Percentiles rank a stretch among this genome's conserved stretches.
phyloP scores from a whole-genome alignment of 2,329 filamentous ascomycete species.

The Nannizziopsis arthrosporioides region DNA sequence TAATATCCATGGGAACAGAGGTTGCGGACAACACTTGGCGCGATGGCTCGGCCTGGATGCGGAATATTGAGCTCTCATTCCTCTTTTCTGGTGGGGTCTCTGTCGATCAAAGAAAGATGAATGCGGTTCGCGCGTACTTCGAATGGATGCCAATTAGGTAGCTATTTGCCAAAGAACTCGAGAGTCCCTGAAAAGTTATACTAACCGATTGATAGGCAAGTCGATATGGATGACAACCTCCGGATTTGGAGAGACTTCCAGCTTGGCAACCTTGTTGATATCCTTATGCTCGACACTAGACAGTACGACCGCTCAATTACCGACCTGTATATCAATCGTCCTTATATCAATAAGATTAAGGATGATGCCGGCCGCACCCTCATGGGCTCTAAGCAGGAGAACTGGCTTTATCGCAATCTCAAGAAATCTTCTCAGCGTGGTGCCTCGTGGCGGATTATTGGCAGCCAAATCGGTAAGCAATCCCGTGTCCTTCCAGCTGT shows the following conservation, averaged over 20 bases:
- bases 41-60: slow-evolving; percentile 49
- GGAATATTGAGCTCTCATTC: slow-evolving; percentile 58
- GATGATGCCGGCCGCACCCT: slow-evolving; percentile 56
- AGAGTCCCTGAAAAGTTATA: neutral
- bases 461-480: slow-evolving; percentile 23
- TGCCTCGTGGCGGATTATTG: slow-evolving; percentile 59
- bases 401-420: slow-evolving; percentile 58
- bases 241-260: slow-evolving; percentile 57
- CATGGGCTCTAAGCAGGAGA: slow-evolving; percentile 62
- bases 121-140: slow-evolving; percentile 59
- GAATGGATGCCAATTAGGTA: slow-evolving; percentile 51
- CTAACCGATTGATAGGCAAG: slow-evolving; percentile 30
- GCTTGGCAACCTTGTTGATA: slow-evolving; percentile 53
- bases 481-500: neutral
- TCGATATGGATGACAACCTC: slow-evolving; percentile 57
- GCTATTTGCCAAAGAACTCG: slow-evolving; percentile 16
- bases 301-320: slow-evolving; percentile 59
- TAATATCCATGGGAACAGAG: slow-evolving; percentile 27
- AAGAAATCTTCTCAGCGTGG: slow-evolving; percentile 50
- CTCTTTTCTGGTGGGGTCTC: slow-evolving; percentile 47
- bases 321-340: slow-evolving; percentile 45
- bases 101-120: slow-evolving; percentile 62
- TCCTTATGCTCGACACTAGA: slow-evolving; percentile 58
- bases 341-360: slow-evolving; percentile 51
- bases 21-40: slow-evolving; percentile 55